phyloP scores from a whole-genome alignment of 2,329 filamentous ascomycete species.

The Paecilomyces niveus region DNA sequence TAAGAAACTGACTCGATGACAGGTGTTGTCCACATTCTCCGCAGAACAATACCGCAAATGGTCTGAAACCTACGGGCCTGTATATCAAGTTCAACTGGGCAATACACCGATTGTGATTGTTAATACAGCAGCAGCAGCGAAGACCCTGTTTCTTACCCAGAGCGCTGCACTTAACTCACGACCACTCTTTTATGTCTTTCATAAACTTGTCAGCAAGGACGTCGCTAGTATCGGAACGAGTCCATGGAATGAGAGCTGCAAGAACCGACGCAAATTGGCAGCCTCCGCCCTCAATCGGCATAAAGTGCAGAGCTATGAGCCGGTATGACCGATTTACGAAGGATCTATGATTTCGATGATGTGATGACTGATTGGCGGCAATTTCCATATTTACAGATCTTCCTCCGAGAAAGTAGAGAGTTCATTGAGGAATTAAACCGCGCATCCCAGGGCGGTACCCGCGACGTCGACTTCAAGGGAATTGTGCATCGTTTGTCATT shows the following conservation, averaged over 20 bases:
- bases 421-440: constrained; percentile 6
- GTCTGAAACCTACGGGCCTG: constrained; percentile 33
- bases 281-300: constrained; percentile 6
- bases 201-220: constrained; percentile 26
- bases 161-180: constrained; percentile 35
- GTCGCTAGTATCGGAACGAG: constrained; percentile 9
- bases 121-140: constrained; percentile 35
- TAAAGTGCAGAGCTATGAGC: constrained; percentile 7
- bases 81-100: constrained; percentile 42
- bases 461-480: constrained; percentile 2
- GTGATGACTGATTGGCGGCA: not conserved
- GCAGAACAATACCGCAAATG: constrained; percentile 37
- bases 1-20: not conserved
- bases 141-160: constrained; percentile 35
- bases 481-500: constrained; percentile 5
- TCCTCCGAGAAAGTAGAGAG: constrained; percentile 5
- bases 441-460: constrained; percentile 2
- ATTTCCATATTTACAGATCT: not conserved
- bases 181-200: constrained; percentile 41
- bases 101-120: constrained; percentile 40
- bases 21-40: not conserved
- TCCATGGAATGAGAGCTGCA: constrained; percentile 8
- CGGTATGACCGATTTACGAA: not conserved
- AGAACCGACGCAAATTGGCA: constrained; percentile 7
- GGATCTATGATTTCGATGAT: not conserved